Percentiles rank a stretch among this genome's conserved stretches.
Conservation (phyloP, 306 rosid species). For the Sophora flavescens region DNA sequence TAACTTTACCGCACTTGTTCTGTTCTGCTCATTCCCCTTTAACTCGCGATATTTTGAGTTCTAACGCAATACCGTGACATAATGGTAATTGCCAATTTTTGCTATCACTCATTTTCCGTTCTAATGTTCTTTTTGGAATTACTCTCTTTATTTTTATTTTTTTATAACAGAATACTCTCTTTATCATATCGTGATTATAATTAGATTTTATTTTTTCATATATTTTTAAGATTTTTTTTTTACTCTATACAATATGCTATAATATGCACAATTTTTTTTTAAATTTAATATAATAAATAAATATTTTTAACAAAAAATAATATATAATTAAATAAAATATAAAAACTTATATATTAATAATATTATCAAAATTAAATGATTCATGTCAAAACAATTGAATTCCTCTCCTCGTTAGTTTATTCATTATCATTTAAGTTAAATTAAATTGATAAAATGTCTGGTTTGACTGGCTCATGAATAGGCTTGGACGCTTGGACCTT, state of each 20-base stretch:
- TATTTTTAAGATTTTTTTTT: too few relatives aligned
- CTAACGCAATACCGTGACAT: slow-evolving; percentile 44
- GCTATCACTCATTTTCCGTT: not conserved
- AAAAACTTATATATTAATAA: too few relatives aligned
- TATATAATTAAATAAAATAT: too few relatives aligned
- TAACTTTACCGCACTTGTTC: slow-evolving; percentile 3
- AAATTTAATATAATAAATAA: too few relatives aligned
- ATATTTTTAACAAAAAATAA: too few relatives aligned
- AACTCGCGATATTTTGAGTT: slow-evolving; percentile 38
- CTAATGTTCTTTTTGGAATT: slow-evolving; percentile 35
- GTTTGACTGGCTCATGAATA: slow-evolving; percentile 41
- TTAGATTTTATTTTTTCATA: too few relatives aligned
- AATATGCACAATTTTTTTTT: too few relatives aligned
- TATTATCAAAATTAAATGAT: too few relatives aligned
- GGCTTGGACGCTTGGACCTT: too few relatives aligned
- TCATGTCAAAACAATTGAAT: not conserved
- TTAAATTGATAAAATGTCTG: not conserved
- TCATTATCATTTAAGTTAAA: not conserved
- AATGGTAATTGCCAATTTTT: slow-evolving; percentile 21
- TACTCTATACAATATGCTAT: too few relatives aligned
- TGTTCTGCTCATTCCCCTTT: not conserved
- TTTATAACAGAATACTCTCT: too few relatives aligned
- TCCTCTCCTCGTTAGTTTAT: not conserved
- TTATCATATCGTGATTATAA: slow-evolving; percentile 18
- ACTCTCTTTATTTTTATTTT: slow-evolving; percentile 44